Evolutionary conservation across 148 eudicot genomes (phyloP).

Genomic region (Rhododendron mucronatum): DNA sequence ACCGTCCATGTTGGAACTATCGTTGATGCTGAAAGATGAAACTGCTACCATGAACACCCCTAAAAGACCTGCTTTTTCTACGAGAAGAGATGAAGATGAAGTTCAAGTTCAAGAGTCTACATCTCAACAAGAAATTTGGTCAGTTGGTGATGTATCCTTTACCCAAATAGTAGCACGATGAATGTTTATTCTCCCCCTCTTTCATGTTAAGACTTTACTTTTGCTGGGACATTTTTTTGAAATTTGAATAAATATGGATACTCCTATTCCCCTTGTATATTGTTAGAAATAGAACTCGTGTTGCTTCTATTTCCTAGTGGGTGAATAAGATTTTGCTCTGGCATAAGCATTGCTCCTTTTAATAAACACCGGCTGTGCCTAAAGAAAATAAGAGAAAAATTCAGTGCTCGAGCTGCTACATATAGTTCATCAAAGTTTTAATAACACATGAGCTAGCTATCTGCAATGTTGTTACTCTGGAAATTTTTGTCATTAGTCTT

Average conservation of each 20-base stretch:
- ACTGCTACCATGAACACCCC: not conserved
- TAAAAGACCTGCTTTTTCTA: not conserved
- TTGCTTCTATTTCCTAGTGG: too few relatives aligned
- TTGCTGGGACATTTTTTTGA: not conserved
- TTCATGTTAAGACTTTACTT: too few relatives aligned
- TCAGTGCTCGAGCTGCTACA: not conserved
- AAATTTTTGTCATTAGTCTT: too few relatives aligned
- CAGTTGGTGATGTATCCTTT: not conserved
- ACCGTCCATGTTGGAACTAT: constrained; percentile 1
- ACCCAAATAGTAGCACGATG: not conserved
- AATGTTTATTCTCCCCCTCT: not conserved
- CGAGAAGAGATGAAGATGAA: not conserved
- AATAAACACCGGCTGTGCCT: too few relatives aligned
- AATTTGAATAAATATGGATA: too few relatives aligned
- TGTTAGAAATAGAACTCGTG: not conserved
- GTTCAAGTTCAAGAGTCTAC: not conserved
- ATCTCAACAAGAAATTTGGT: not conserved
- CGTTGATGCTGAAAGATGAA: not conserved
- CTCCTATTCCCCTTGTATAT: too few relatives aligned
- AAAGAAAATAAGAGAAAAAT: too few relatives aligned
- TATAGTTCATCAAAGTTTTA: too few relatives aligned
- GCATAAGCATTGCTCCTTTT: too few relatives aligned
- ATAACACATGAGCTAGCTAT: not conserved
- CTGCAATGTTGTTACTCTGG: not conserved
- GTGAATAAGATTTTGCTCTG: too few relatives aligned